These are phyloP conservation scores for Talaromyces sp. DNA, from an alignment of 2,329 filamentous ascomycete genomes.

Conservation along the genomic window DNA sequence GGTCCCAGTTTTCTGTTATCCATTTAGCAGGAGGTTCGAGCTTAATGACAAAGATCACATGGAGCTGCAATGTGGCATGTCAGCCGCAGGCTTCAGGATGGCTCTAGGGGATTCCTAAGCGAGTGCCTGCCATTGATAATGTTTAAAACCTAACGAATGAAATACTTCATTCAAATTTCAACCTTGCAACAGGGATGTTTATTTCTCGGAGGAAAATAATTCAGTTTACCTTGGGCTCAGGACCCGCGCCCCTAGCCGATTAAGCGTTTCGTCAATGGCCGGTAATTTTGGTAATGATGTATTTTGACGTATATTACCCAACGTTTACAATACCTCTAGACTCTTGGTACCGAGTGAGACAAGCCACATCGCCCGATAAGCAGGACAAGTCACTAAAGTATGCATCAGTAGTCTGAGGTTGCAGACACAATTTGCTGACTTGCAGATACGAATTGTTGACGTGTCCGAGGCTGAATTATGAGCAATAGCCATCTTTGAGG, in stretches of 20 bases:
- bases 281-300: not conserved
- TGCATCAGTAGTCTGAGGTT: not conserved
- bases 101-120: not conserved
- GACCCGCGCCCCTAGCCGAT: not conserved
- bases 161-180: not conserved
- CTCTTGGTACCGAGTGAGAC: not conserved
- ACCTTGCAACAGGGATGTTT: not conserved
- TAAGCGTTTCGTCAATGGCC: not conserved
- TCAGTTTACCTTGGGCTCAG: not conserved
- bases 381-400: not conserved
- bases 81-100: not conserved
- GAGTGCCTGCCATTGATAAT: not conserved
- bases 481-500: not conserved
- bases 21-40: not conserved
- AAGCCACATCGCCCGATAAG: not conserved
- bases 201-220: not conserved
- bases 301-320: not conserved
- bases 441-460: slow-evolving; percentile 5
- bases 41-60: not conserved
- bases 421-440: not conserved
- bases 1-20: not conserved
- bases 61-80: not conserved
- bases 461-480: not conserved
- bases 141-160: slow-evolving; percentile 13
- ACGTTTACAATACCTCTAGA: not conserved